These are phyloP conservation scores for Heterobasidion annosum DNA, from an alignment of 1,284 basidiomycete species.

Conservation along the genomic window DNA sequence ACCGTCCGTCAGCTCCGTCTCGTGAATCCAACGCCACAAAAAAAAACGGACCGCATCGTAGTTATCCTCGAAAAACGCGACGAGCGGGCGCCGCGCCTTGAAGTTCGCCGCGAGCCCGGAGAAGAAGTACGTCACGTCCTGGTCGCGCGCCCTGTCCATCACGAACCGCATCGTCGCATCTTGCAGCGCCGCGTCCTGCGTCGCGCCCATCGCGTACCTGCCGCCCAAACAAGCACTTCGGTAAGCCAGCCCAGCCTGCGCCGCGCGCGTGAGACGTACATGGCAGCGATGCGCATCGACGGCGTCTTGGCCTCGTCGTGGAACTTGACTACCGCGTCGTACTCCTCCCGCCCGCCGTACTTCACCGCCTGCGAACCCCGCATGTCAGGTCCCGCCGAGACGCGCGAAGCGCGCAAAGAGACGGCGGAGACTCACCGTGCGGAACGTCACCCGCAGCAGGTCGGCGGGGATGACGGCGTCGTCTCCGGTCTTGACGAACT, in stretches of 20 bases:
- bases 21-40: neutral
- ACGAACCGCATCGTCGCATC: conserved; percentile 55
- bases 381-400: neutral
- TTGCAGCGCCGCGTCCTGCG: conserved; percentile 36
- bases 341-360: conserved; percentile 58
- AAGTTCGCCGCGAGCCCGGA: conserved; percentile 33
- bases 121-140: conserved; percentile 57
- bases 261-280: conserved; percentile 33
- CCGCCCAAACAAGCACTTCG: neutral
- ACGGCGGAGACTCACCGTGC: conserved; percentile 28
- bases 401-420: neutral
- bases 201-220: conserved; percentile 32
- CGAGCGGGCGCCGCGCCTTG: conserved; percentile 30
- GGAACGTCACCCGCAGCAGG: conserved; percentile 48
- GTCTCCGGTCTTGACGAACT: conserved; percentile 68
- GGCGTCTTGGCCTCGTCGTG: conserved; percentile 73
- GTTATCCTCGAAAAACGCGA: conserved; percentile 44
- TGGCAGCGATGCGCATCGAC: conserved; percentile 55
- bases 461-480: conserved; percentile 77
- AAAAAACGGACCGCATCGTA: conserved; percentile 46
- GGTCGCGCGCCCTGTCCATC: conserved; percentile 46
- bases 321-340: conserved; percentile 64
- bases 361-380: conserved; percentile 13
- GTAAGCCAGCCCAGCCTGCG: neutral
- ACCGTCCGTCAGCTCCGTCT: neutral